Evolutionary conservation across 2,329 filamentous ascomycete species (phyloP).

Genomic region (Penicillium concentricum): DNA sequence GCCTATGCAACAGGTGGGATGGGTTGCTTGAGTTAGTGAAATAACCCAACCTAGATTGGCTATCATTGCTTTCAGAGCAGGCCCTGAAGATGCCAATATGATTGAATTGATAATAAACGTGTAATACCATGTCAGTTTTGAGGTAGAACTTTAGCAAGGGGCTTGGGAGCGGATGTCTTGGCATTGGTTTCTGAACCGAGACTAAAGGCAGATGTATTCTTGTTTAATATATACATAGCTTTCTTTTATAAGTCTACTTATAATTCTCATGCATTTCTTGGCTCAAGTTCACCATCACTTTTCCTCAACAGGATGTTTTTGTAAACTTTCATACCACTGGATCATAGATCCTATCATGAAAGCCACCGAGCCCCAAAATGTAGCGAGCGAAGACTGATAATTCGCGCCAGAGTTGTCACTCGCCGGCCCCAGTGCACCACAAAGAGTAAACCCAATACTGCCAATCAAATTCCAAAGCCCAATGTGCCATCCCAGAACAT

Average conservation of each 20-base stretch:
- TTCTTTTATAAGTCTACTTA: neutral
- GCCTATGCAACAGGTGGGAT: no score
- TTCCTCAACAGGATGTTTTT: constrained; percentile 55
- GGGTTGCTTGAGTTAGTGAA: no score
- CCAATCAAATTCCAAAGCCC: constrained; percentile 66
- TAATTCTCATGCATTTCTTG: neutral
- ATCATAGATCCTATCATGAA: constrained; percentile 48
- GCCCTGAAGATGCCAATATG: no score
- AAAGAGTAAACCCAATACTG: constrained; percentile 62
- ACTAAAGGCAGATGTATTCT: no score
- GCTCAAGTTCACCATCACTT: constrained; percentile 54
- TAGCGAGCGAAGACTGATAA: constrained; percentile 51
- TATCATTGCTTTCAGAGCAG: no score
- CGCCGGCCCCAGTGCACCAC: constrained; percentile 57
- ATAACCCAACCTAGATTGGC: no score
- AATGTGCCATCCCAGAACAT: constrained; percentile 65
- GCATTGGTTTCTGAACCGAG: no score
- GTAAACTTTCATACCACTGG: constrained; percentile 52
- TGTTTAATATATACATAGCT: no score
- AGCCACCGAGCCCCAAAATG: constrained; percentile 43
- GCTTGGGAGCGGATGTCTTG: no score
- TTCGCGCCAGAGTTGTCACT: constrained; percentile 41
- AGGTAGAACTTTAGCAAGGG: no score
- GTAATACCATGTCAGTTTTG: no score
- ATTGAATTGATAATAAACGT: no score